These are phyloP conservation scores for Gossypium aridum DNA, from an alignment of 441 rosid species.

Conservation along the genomic window DNA sequence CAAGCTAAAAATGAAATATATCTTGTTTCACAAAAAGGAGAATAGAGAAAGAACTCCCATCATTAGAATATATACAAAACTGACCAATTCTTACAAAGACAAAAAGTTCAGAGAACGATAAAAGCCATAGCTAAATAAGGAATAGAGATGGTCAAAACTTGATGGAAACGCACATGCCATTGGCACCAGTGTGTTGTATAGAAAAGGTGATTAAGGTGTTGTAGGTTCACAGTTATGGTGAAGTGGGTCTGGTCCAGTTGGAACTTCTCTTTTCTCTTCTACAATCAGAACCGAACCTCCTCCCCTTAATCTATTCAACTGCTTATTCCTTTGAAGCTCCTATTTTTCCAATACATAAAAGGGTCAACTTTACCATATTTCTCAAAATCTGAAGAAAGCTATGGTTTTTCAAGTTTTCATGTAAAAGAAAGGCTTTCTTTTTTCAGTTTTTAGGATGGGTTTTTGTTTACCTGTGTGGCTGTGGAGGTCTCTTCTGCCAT, in stretches of 20 bases:
- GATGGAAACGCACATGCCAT: not conserved
- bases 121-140: not conserved
- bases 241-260: conserved; percentile 74
- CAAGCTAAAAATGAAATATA: not conserved
- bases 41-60: not conserved
- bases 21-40: not conserved
- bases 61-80: not conserved
- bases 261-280: conserved; percentile 53
- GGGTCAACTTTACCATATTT: not conserved
- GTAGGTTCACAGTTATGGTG: conserved; percentile 52
- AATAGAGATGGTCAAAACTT: not conserved
- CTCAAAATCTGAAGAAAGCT: not conserved
- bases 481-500: conserved; percentile 2
- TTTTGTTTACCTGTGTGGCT: conserved; percentile 15
- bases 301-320: conserved; percentile 8
- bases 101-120: not conserved
- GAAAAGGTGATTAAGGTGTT: conserved; percentile 24
- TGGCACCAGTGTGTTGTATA: not conserved
- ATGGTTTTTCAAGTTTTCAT: not conserved
- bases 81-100: not conserved
- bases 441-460: not conserved
- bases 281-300: conserved; percentile 17
- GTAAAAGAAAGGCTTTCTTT: not conserved
- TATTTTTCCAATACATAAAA: not conserved
- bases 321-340: conserved; percentile 7